phyloP scores from a whole-genome alignment of 495 filamentous ascomycete species.

The Neurospora tetraspora region DNA sequence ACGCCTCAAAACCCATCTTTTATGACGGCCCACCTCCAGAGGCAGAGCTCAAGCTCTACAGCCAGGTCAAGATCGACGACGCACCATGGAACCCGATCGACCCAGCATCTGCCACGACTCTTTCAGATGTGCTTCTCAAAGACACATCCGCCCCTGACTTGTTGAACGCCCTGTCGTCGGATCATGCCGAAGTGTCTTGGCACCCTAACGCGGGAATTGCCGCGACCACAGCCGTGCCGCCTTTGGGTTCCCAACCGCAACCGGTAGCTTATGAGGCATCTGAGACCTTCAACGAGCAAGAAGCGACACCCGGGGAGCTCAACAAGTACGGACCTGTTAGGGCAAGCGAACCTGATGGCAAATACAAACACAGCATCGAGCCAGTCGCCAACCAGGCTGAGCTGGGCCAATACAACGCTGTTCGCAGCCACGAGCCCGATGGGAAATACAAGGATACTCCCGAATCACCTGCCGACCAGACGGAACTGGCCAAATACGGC shows the following conservation, averaged over 20 bases:
- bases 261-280: not conserved
- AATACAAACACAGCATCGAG: constrained; percentile 4
- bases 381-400: not conserved
- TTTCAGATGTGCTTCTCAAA: constrained; percentile 9
- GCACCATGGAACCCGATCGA: constrained; percentile 7
- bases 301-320: not conserved
- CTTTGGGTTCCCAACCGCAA: not conserved
- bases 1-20: constrained; percentile 14
- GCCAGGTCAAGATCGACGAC: constrained; percentile 21
- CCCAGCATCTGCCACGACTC: not conserved
- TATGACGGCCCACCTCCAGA: constrained; percentile 25
- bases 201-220: constrained; percentile 11
- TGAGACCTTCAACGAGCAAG: not conserved
- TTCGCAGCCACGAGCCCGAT: constrained; percentile 1
- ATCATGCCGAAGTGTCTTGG: constrained; percentile 15
- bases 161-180: constrained; percentile 5
- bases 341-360: constrained; percentile 16
- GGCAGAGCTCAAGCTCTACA: constrained; percentile 30
- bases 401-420: constrained; percentile 5
- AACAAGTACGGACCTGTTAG: constrained; percentile 6
- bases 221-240: not conserved
- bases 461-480: not conserved
- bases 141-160: not conserved
- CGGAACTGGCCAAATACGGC: constrained; percentile 3
- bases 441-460: not conserved